Evolutionary conservation across 108 stramenopile genomes (phyloP), one percentile per base, ranked within the genome.

Genomic region (Cyclotella choctawhatcheeana): DNA sequence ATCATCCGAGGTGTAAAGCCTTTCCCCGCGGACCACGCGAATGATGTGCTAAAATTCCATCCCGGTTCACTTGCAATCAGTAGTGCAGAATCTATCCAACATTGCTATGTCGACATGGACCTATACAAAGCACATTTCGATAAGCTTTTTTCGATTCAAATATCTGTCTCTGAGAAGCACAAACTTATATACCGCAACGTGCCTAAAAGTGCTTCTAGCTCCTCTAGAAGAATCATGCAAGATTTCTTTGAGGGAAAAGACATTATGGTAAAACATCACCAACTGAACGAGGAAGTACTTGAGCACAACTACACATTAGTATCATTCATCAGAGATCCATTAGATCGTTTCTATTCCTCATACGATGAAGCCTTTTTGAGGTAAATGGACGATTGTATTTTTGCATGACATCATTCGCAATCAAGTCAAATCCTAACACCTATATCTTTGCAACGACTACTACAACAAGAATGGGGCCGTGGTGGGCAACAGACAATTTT

Each of bases 331-430:
- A 58, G 79, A n/a, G 79, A 81, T 3, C 79, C 79, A 22, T 50
- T 74, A 29, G 55, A 55, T 51, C 35, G 79, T 58, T 81, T 81
- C 51, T 81, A 69, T 44, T 81, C 79, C 0, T 69, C 67, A 0
- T 81, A 74, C 29, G 79, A 81, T 44, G 79, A 81, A 35, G 71
- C 79, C 0, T 81, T 69, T 43, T 69, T 66, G 40, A 58, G 79
- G 37, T 48, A n/a, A 48, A n/a, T 17, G 17, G 8, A 40, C 37
- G n/a, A n/a, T n/a, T n/a, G n/a, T n/a, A n/a, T n/a, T n/a, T n/a
- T n/a, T n/a, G n/a, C n/a, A n/a, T n/a, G n/a, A n/a, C 29, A 56
- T 56, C 18, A 10, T 16, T 56, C 29, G 10, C 17, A 35, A 16
- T 18, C 58, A 16, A 37, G n/a, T n/a, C n/a, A n/a, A n/a, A n/a